These are phyloP conservation scores for Saturnispora besseyi DNA, from an alignment of 805 yeast genomes.

Conservation along the genomic window DNA sequence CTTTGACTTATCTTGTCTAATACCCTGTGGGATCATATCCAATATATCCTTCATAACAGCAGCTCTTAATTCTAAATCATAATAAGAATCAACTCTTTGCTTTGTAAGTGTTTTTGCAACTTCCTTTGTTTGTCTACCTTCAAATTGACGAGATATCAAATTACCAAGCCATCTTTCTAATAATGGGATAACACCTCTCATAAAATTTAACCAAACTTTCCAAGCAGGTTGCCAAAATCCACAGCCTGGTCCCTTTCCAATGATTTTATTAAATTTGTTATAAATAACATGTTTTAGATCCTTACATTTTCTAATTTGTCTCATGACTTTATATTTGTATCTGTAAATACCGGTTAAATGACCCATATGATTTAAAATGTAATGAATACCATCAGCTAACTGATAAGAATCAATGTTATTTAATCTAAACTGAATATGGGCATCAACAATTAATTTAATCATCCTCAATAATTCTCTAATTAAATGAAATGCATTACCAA, in stretches of 20 bases:
- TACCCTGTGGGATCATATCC: constrained; percentile 95
- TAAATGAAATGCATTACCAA: constrained; percentile 92
- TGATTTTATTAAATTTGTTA: constrained; percentile 68
- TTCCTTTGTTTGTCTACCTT: constrained; percentile 88
- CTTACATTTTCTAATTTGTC: constrained; percentile 91
- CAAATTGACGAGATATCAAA: constrained; percentile 83
- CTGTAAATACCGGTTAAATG: constrained; percentile 94
- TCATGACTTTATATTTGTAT: constrained; percentile 96
- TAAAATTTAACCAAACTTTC: constrained; percentile 90
- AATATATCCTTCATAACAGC: constrained; percentile 92
- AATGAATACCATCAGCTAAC: constrained; percentile 88
- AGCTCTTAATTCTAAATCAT: constrained; percentile 86
- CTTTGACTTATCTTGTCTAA: constrained; percentile 77
- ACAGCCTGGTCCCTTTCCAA: constrained; percentile 97
- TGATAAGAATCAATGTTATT: constrained; percentile 92
- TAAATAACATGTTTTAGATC: constrained; percentile 91
- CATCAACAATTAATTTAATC: constrained; percentile 81
- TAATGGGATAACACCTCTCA: constrained; percentile 86
- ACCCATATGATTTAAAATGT: constrained; percentile 86
- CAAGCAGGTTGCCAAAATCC: constrained; percentile 99
- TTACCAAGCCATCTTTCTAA: constrained; percentile 95
- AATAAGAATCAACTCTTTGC: constrained; percentile 91
- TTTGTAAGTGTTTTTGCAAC: constrained; percentile 91
- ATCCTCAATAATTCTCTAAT: constrained; percentile 82
- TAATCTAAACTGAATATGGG: constrained; percentile 83